A percentile compares a stretch with the other conserved stretches of the same genome.
These are phyloP conservation scores for Vicia villosa DNA, from an alignment of 306 rosid genomes.

Conservation along the genomic window DNA sequence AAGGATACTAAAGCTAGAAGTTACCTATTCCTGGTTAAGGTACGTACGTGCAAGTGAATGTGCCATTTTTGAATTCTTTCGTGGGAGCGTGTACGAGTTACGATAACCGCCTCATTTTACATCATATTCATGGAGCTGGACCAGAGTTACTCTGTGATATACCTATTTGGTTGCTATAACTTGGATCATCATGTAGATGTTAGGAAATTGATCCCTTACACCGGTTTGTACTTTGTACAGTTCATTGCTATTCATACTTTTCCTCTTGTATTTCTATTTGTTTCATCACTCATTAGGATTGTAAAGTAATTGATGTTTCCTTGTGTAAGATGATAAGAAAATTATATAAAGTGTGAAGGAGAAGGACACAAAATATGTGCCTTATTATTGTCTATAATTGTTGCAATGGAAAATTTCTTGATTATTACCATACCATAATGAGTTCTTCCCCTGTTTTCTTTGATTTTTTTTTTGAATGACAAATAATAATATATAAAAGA, in stretches of 20 bases:
- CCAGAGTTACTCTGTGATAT: conserved; percentile 37
- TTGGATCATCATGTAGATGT: conserved; percentile 50
- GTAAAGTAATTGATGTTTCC: conserved; percentile 31
- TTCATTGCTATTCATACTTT: conserved; percentile 37
- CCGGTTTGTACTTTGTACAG: conserved; percentile 65
- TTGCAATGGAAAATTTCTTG: conserved; percentile 10
- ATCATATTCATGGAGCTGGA: conserved; percentile 38
- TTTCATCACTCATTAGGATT: conserved; percentile 38
- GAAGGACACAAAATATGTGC: conserved; percentile 27
- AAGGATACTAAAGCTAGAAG: conserved; percentile 11
- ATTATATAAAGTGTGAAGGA: conserved; percentile 30
- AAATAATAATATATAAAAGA: no score
- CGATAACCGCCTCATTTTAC: conserved; percentile 45
- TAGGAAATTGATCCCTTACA: conserved; percentile 47
- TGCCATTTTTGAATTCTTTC: conserved; percentile 49
- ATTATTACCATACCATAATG: conserved; percentile 10
- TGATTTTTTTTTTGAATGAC: no score
- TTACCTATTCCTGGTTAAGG: conserved; percentile 29
- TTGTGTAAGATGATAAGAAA: conserved; percentile 33
- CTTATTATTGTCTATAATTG: conserved; percentile 34
- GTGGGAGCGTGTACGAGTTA: conserved; percentile 37
- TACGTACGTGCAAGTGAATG: conserved; percentile 33
- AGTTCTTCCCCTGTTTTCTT: not conserved
- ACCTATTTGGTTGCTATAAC: conserved; percentile 41
- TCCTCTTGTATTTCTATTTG: conserved; percentile 17